These are phyloP conservation scores for Coemansia umbellata DNA, from an alignment of 192 early-diverging fungal species.

Conservation along the genomic window DNA sequence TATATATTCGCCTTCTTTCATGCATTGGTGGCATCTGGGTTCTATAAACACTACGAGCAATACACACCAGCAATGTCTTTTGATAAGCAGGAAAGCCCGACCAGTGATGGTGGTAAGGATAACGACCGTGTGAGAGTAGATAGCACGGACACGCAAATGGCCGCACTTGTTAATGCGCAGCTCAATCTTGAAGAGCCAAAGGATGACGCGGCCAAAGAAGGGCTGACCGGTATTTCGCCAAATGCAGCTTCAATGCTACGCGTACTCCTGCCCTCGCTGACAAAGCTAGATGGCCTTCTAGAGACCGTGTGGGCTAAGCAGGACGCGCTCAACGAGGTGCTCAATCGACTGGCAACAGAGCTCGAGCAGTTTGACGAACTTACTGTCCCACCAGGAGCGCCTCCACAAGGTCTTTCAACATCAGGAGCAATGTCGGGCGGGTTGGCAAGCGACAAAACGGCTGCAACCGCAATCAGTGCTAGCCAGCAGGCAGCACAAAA, in stretches of 20 bases:
- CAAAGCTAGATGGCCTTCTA: slow-evolving; percentile 28
- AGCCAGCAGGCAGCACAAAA: slow-evolving; percentile 21
- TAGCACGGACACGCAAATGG: background rate
- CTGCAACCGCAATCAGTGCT: background rate
- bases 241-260: slow-evolving; percentile 43
- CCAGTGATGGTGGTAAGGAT: no score
- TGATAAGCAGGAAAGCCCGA: no score
- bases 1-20: no score
- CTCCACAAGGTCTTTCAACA: background rate
- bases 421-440: background rate
- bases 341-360: slow-evolving; percentile 35
- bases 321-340: slow-evolving; percentile 36
- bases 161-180: background rate
- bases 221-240: slow-evolving; percentile 7
- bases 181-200: background rate
- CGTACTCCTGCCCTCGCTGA: slow-evolving; percentile 40
- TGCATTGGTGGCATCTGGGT: no score
- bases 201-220: background rate
- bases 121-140: no score
- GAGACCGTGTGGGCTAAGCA: slow-evolving; percentile 45
- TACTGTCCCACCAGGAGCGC: slow-evolving; percentile 11
- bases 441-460: background rate
- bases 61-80: no score
- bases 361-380: slow-evolving; percentile 51
- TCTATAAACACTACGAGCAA: no score